Percentiles rank a stretch among this genome's conserved stretches.
Evolutionary conservation across 768 basidiomycete genomes (phyloP).

Genomic region (Asterophora parasitica): DNA sequence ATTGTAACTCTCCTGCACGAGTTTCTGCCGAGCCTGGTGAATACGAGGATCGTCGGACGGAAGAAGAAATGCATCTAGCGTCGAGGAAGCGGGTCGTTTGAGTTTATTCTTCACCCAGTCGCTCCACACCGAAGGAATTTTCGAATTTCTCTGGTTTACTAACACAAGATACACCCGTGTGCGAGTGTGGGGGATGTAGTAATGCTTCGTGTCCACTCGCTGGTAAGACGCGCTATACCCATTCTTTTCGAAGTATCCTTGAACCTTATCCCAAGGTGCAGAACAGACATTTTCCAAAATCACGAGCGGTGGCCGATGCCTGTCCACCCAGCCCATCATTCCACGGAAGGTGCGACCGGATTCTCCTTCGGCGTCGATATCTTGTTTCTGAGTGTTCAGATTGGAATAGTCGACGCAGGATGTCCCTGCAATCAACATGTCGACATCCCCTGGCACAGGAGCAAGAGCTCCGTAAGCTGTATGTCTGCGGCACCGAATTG

Average conservation of each 20-base stretch:
- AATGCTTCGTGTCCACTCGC: constrained; percentile 81
- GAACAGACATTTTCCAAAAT: constrained; percentile 92
- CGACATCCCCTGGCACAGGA: constrained; percentile 85
- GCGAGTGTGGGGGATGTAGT: constrained; percentile 93
- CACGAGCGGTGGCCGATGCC: constrained; percentile 85
- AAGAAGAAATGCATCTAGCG: constrained; percentile 88
- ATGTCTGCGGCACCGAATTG: constrained; percentile 43
- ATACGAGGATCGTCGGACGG: constrained; percentile 89
- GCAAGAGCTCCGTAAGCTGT: constrained; percentile 89
- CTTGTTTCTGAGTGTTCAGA: constrained; percentile 88
- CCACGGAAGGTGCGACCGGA: constrained; percentile 92
- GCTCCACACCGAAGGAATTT: constrained; percentile 67
- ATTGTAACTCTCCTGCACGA: constrained; percentile 64
- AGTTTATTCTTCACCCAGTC: constrained; percentile 54
- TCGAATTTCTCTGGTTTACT: constrained; percentile 57
- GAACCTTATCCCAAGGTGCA: constrained; percentile 83
- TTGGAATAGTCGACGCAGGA: constrained; percentile 98
- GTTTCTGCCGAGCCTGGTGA: constrained; percentile 80
- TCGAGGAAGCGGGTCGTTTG: constrained; percentile 80
- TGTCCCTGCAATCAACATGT: constrained; percentile 88
- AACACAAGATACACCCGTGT: constrained; percentile 87
- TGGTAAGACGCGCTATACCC: constrained; percentile 69
- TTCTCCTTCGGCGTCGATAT: constrained; percentile 85
- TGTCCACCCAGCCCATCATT: constrained; percentile 90
- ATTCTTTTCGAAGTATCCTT: constrained; percentile 65